Percentiles rank a stretch among this genome's conserved stretches.
These are phyloP conservation scores for Petunia axillaris DNA, from an alignment of 257 asterid genomes.

Conservation along the genomic window DNA sequence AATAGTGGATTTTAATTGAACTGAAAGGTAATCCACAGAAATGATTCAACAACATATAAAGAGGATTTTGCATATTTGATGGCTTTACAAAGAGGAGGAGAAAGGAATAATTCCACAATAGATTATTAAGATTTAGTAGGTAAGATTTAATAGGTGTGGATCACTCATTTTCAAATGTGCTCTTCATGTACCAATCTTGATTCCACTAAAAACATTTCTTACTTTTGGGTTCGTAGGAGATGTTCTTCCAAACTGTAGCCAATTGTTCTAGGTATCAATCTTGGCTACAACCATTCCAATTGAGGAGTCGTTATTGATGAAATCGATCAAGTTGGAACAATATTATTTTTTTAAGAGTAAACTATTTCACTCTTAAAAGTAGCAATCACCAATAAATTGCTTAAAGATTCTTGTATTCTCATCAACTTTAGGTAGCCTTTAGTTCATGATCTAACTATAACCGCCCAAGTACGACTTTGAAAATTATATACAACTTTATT, in stretches of 20 bases:
- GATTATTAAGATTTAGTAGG: not conserved
- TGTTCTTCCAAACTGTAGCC: not conserved
- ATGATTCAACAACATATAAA: not conserved
- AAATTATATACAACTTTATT: too few species aligned
- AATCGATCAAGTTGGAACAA: not conserved
- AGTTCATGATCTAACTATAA: not conserved
- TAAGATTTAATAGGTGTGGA: too few species aligned
- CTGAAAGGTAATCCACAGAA: not conserved
- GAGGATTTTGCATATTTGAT: not conserved
- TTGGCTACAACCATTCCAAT: not conserved
- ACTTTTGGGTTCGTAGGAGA: not conserved
- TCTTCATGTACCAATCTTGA: not conserved
- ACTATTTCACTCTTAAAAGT: not conserved
- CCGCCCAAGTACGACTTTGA: not conserved
- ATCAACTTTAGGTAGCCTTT: not conserved
- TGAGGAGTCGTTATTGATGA: not conserved
- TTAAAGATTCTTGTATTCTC: not conserved
- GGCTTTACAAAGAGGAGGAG: not conserved
- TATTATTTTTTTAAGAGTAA: not conserved
- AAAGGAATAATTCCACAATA: not conserved
- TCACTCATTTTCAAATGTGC: not conserved
- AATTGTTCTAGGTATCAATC: not conserved
- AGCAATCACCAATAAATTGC: not conserved
- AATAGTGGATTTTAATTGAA: conserved; percentile 4
- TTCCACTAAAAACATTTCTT: not conserved